Conservation (phyloP, 352 stramenopile genomes). For the Achlya hypogyna region DNA sequence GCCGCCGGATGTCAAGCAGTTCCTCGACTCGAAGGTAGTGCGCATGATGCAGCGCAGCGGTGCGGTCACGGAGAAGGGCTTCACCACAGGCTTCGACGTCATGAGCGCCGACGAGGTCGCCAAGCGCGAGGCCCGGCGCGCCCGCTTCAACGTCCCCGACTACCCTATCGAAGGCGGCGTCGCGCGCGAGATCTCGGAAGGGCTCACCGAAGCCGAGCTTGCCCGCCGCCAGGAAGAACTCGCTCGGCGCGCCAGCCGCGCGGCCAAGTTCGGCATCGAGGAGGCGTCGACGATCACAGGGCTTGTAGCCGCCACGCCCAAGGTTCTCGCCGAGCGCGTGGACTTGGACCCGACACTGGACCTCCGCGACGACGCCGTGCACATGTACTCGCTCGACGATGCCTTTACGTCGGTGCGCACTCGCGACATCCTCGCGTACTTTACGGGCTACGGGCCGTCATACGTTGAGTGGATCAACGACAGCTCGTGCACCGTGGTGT, state of each 20-base stretch:
- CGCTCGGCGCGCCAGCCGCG: slow-evolving; percentile 51
- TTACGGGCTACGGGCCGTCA: slow-evolving; percentile 62
- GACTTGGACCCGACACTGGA: slow-evolving; percentile 39
- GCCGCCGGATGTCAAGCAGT: slow-evolving; percentile 61
- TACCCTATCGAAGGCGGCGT: slow-evolving; percentile 63
- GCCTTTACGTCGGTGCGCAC: slow-evolving; percentile 73
- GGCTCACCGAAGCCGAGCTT: slow-evolving; percentile 69
- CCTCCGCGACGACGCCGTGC: slow-evolving; percentile 57
- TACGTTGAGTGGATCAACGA: slow-evolving; percentile 87
- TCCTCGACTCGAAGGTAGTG: slow-evolving; percentile 67
- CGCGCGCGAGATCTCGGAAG: slow-evolving; percentile 44
- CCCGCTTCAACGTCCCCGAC: slow-evolving; percentile 66
- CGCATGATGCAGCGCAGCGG: slow-evolving; percentile 65
- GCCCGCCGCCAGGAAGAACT: slow-evolving; percentile 42
- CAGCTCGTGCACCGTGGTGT: slow-evolving; percentile 74
- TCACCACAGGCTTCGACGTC: slow-evolving; percentile 42
- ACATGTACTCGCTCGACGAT: slow-evolving; percentile 76
- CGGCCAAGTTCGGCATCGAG: slow-evolving; percentile 64
- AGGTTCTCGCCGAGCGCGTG: slow-evolving; percentile 51
- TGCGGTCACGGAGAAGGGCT: slow-evolving; percentile 46
- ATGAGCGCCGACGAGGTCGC: slow-evolving; percentile 45
- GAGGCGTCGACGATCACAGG: background rate
- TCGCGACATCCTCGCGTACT: slow-evolving; percentile 70
- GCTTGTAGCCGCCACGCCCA: slow-evolving; percentile 35
- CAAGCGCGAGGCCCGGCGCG: slow-evolving; percentile 68